Base-by-base conservation (phyloP, 805 yeast species). In the Zygoascus tannicola region DNA sequence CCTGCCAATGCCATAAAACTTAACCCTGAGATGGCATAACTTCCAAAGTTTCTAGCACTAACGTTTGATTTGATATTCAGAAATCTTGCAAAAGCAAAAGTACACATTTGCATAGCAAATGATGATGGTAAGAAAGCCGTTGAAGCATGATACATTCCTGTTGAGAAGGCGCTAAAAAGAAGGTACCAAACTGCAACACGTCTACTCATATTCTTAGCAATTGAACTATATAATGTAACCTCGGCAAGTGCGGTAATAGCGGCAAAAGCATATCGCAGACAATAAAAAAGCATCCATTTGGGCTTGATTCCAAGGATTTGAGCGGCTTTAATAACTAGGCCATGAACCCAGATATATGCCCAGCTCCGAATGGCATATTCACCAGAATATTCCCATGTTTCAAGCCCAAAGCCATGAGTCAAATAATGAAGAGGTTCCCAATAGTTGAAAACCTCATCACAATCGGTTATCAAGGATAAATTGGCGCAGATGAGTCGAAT, bases 301-400 rank as follows among this genome's bases (percentile, higher is more conserved):
- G 44, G 42, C 16, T 49, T 49, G 18, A 53, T 33, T 14, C 60
- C 58, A 4, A 45, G n/a, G n/a, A 23, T 4, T 38, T 46, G 44
- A 19, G 51, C 47, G 1, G 44, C 38, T 28, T 48, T 46, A 19
- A 63, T 48, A 4, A 56, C 48, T 14, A 47, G 28, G 2, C 64
- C 67, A 43, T 67, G 69, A 5, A 60, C 84, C 4, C 78, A 48
- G 22, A 88, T 64, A 53, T 82, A 87, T 2, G 83, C 72, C 78
- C 92, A 90, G 2, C 95, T 85, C 51, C 97, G 66, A 44, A 88
- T 85, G 15, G 95, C 85, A 56, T 75, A 85, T 43, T 73, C 82
- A 0, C 97, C 96, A 0, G 95, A 85, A 60, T 88, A 90, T 58
- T 88, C 97, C 97, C 97, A 88, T 0, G 97, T 88, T 61, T 87